These are phyloP conservation scores for Vigna unguiculata DNA, from an alignment of 306 rosid species.

Conservation along the genomic window DNA sequence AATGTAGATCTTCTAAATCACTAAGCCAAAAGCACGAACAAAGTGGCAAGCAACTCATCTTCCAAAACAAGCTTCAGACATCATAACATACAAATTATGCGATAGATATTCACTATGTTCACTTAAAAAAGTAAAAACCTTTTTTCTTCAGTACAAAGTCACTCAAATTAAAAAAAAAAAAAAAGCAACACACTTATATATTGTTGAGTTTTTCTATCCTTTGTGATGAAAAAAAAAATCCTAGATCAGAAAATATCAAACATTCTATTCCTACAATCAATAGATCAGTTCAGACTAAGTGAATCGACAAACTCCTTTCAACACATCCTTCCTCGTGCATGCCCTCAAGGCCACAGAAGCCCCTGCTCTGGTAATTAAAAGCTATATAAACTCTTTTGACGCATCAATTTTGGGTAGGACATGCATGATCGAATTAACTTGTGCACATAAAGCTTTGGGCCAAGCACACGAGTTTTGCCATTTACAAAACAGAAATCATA, in stretches of 20 bases:
- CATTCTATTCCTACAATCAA: neutral
- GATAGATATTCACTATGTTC: neutral
- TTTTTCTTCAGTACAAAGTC: neutral
- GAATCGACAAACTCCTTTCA: neutral
- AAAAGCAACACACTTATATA: neutral
- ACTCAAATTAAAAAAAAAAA: neutral
- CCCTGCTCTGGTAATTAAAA: neutral
- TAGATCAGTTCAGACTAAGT: neutral
- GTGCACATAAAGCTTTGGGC: neutral
- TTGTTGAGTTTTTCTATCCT: neutral
- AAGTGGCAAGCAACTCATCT: neutral
- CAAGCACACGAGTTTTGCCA: neutral
- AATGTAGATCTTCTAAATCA: neutral
- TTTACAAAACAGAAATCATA: neutral
- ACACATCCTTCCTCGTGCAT: neutral
- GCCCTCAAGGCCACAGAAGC: neutral
- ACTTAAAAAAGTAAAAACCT: slow-evolving; percentile 1
- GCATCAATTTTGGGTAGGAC: neutral
- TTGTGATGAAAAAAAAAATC: neutral
- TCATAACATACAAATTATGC: slow-evolving; percentile 11
- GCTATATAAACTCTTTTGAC: neutral
- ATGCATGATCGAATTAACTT: neutral
- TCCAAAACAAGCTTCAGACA: neutral
- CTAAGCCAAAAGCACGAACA: neutral
- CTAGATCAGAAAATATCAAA: neutral